phyloP scores from a whole-genome alignment of 495 filamentous ascomycete genomes.

The Bryoglossum gracile region DNA sequence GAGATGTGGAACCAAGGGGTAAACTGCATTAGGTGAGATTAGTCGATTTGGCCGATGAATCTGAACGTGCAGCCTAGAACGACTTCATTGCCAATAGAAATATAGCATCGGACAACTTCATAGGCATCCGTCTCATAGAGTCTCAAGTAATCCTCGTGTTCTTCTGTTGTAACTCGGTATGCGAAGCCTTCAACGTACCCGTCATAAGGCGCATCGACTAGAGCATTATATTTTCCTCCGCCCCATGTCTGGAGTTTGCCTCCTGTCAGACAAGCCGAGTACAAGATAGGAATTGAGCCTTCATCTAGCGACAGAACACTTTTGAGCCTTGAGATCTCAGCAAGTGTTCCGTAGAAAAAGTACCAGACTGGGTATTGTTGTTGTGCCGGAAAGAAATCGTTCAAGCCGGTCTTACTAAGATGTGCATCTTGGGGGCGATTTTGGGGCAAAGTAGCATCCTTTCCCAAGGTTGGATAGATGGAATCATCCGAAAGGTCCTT shows the following conservation, averaged over 20 bases:
- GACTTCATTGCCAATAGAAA: slow-evolving; percentile 13
- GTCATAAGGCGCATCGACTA: slow-evolving; percentile 28
- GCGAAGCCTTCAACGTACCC: slow-evolving; percentile 29
- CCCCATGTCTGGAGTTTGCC: slow-evolving; percentile 32
- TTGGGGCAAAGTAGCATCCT: slow-evolving; percentile 36
- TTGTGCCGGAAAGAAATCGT: slow-evolving; percentile 6
- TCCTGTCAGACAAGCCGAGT: slow-evolving; percentile 22
- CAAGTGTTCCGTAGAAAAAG: slow-evolving; percentile 35
- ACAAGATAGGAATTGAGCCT: slow-evolving; percentile 11
- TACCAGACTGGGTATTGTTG: slow-evolving; percentile 33
- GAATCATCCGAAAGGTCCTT: slow-evolving; percentile 31
- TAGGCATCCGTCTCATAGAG: slow-evolving; percentile 34
- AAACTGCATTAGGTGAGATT: no score
- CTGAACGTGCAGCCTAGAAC: slow-evolving; percentile 18
- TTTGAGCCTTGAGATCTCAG: slow-evolving; percentile 17
- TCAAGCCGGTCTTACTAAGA: not conserved
- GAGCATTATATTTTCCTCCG: slow-evolving; percentile 31
- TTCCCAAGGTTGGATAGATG: slow-evolving; percentile 34
- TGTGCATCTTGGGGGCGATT: slow-evolving; percentile 17
- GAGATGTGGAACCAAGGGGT: no score
- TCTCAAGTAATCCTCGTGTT: slow-evolving; percentile 32
- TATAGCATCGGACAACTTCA: slow-evolving; percentile 34
- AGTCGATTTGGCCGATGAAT: slow-evolving; percentile 11
- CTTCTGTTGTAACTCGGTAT: slow-evolving; percentile 29
- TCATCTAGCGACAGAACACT: slow-evolving; percentile 21